A percentile compares a stretch with the other conserved stretches of the same genome.
phyloP scores from a whole-genome alignment of 2,329 filamentous ascomycete genomes.

The Talaromyces sp. region DNA sequence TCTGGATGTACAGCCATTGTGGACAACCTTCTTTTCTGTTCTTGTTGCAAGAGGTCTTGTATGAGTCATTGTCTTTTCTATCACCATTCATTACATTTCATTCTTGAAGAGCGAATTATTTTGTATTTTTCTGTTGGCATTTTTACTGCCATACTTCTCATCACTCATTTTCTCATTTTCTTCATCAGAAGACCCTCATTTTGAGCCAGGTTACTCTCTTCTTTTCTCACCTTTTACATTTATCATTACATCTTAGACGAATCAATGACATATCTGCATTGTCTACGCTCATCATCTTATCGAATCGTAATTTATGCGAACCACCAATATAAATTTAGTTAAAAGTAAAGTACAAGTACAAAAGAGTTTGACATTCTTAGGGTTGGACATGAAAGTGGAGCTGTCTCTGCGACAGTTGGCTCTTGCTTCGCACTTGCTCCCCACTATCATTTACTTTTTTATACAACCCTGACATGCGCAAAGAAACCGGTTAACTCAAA shows the following conservation, averaged over 20 bases:
- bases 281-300: background rate
- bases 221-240: background rate
- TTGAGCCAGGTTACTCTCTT: conserved; percentile 10
- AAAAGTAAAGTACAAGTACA: too few relatives aligned
- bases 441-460: conserved; percentile 4
- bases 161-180: background rate
- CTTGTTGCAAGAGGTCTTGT: conserved; percentile 7
- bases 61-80: conserved; percentile 8
- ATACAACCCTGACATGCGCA: background rate
- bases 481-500: too few relatives aligned
- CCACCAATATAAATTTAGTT: too few relatives aligned
- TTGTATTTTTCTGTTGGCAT: conserved; percentile 9
- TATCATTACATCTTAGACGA: conserved; percentile 8
- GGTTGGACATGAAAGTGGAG: background rate
- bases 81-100: conserved; percentile 5
- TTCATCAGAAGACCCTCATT: conserved; percentile 8
- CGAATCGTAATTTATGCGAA: too few relatives aligned
- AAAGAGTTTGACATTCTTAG: background rate
- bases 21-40: conserved; percentile 9
- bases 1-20: conserved; percentile 14
- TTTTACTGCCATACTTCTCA: background rate
- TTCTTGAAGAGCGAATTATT: conserved; percentile 12
- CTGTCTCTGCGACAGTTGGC: background rate
- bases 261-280: conserved; percentile 14
- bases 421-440: background rate